Evolutionary conservation across 192 early-diverging fungal genomes (phyloP), one percentile per base, ranked within the genome.

Genomic region (Coemansia sp.): DNA sequence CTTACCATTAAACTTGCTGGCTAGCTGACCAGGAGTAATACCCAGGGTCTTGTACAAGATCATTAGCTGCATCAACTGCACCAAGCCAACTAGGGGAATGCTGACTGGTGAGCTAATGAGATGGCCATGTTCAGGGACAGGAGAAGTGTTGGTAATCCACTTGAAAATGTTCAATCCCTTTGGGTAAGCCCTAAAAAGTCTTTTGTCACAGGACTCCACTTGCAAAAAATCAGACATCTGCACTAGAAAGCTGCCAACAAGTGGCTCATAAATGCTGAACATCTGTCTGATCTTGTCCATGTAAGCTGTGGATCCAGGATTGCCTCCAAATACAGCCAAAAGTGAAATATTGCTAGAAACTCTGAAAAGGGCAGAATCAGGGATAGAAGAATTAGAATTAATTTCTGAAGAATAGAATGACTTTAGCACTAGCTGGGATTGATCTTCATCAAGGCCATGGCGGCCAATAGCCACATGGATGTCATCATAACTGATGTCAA

Each of bases 261-360:
- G 67, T 50, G 88, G 82, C 34, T 84, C 74, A 75, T 95, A 95
- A 36, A 90, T 88, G 28, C 82, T 79, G 62, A 88, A 86, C 39
- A 92, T 82, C 61, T 82, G 82, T 16, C 83, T 82, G 6, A 93
- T 73, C 76, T 98, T 94, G 58, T 88, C 83, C 75, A 98, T 84
- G 73, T 89, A 91, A 32, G 88, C 89, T 48, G 87, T 85, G 20
- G 87, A 84, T 58, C 89, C 91, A 39, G 90, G 93, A 69, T 98
- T 94, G 51, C 95, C 95, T 54, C 95, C 95, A 84, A 98, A 98
- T 56, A 96, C 81, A 29, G 93, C 92, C 65, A 93, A 84, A 18
- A 87, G 39, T 8, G 1, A 62, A 27, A 75, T 19, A 1, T 6
- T 3, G 32, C 0, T 18, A 16, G 2, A 2, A 11, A 1, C 4